A percentile compares a stretch with the other conserved stretches of the same genome.
Conservation (phyloP, 495 filamentous ascomycete species). For the Rusavskia elegans region DNA sequence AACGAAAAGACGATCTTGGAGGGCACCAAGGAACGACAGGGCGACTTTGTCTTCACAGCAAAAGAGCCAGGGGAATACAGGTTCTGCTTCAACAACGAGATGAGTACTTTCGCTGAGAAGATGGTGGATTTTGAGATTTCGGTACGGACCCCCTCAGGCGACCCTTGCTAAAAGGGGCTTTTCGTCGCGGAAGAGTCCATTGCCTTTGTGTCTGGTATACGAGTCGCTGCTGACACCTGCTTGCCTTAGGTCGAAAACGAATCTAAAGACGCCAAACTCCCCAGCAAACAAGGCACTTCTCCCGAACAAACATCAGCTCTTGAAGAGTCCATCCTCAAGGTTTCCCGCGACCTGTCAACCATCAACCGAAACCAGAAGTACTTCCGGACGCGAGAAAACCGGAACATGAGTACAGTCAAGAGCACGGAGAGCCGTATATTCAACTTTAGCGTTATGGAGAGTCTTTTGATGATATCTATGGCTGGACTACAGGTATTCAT, state of each 20-base stretch:
- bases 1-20: conserved; percentile 70
- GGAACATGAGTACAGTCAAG: conserved; percentile 94
- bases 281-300: conserved; percentile 76
- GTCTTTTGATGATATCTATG: conserved; percentile 86
- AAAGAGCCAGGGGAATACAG: conserved; percentile 84
- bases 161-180: too few species aligned
- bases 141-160: conserved; percentile 33
- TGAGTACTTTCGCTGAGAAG: conserved; percentile 96
- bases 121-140: conserved; percentile 97
- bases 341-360: conserved; percentile 87
- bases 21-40: conserved; percentile 83
- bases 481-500: conserved; percentile 94
- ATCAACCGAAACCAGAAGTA: conserved; percentile 97
- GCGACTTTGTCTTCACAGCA: conserved; percentile 96
- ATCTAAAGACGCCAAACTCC: conserved; percentile 55
- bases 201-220: background rate
- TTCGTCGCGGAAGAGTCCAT: too few species aligned
- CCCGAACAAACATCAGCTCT: conserved; percentile 84
- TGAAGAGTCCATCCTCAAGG: conserved; percentile 91
- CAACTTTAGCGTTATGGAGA: conserved; percentile 92
- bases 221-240: background rate
- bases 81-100: conserved; percentile 98
- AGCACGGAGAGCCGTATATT: conserved; percentile 92
- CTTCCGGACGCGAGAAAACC: conserved; percentile 96
- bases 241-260: conserved; percentile 77